These are phyloP conservation scores for Iris pallida DNA, from an alignment of 116 monocot genomes.

Conservation along the genomic window DNA sequence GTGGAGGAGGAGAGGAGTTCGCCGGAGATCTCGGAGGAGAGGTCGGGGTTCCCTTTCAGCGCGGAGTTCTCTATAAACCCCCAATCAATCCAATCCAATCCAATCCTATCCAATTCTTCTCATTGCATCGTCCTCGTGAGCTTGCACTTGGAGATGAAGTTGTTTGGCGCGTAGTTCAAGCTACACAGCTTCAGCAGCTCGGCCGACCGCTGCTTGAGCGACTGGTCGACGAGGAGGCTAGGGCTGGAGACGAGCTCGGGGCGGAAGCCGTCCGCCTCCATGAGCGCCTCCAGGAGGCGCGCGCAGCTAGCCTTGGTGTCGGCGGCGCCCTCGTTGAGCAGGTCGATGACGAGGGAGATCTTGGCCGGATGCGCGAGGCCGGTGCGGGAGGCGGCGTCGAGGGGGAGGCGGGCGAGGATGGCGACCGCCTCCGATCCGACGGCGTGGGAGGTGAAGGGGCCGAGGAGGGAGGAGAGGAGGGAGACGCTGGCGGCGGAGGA, in stretches of 20 bases:
- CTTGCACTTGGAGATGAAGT: conserved; percentile 78
- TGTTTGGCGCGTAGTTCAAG: conserved; percentile 45
- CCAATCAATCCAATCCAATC: too few relatives aligned
- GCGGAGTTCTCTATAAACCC: too few relatives aligned
- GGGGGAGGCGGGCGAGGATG: conserved; percentile 47
- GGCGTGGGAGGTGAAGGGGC: conserved; percentile 85
- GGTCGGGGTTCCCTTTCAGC: too few relatives aligned
- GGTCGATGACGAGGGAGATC: conserved; percentile 69
- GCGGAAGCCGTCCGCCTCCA: conserved; percentile 40
- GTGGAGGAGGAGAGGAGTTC: too few relatives aligned
- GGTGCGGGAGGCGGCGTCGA: conserved; percentile 45
- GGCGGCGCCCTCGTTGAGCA: conserved; percentile 59
- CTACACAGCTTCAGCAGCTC: conserved; percentile 82
- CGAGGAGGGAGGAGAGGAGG: conserved; percentile 56
- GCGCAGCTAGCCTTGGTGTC: conserved; percentile 61
- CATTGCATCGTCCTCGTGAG: conserved; percentile 62
- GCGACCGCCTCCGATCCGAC: conserved; percentile 80
- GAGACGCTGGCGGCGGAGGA: conserved; percentile 27
- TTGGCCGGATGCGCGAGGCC: conserved; percentile 71
- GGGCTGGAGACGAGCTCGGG: conserved; percentile 41
- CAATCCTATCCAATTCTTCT: not conserved
- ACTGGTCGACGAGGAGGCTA: conserved; percentile 48
- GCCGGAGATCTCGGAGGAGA: too few relatives aligned
- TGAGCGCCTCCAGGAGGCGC: conserved; percentile 29
- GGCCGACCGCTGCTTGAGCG: conserved; percentile 52